These are phyloP conservation scores for Rubus idaeus DNA, from an alignment of 306 rosid species.

Conservation along the genomic window DNA sequence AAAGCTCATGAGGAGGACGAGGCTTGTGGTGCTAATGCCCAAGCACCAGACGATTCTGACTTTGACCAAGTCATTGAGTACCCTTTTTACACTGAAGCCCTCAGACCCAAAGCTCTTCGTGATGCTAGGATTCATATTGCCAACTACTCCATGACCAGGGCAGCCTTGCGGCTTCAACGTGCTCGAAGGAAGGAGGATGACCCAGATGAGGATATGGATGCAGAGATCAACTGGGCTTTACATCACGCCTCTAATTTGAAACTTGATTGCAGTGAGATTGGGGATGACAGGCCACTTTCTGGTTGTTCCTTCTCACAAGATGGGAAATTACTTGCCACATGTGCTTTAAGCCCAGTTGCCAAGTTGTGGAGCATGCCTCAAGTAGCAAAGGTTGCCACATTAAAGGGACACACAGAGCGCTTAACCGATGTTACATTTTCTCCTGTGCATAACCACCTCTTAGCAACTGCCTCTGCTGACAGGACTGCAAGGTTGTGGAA, in stretches of 20 bases:
- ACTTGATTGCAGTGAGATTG: constrained; percentile 88
- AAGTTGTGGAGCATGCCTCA: constrained; percentile 95
- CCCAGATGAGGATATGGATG: constrained; percentile 92
- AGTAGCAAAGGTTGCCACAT: constrained; percentile 51
- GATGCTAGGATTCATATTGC: constrained; percentile 75
- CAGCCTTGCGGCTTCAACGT: constrained; percentile 71
- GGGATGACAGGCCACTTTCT: constrained; percentile 93
- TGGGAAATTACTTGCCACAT: constrained; percentile 76
- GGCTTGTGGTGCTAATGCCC: constrained; percentile 55
- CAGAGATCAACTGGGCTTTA: constrained; percentile 79
- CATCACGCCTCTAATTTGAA: constrained; percentile 64
- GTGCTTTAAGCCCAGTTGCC: constrained; percentile 74
- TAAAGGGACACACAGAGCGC: constrained; percentile 88
- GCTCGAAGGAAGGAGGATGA: constrained; percentile 81
- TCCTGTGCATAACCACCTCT: constrained; percentile 62
- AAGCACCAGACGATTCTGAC: constrained; percentile 37
- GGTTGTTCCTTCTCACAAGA: constrained; percentile 81
- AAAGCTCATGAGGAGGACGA: constrained; percentile 90
- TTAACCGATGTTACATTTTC: constrained; percentile 84
- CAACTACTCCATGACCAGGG: constrained; percentile 58
- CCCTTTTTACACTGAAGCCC: constrained; percentile 87
- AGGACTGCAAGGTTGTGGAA: constrained; percentile 88
- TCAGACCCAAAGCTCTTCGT: constrained; percentile 59
- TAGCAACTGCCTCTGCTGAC: constrained; percentile 97
- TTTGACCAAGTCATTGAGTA: constrained; percentile 23